Percentiles rank a stretch among this genome's conserved stretches.
Evolutionary conservation across 257 asterid species (phyloP).

Genomic region (Fraxinus anomala): DNA sequence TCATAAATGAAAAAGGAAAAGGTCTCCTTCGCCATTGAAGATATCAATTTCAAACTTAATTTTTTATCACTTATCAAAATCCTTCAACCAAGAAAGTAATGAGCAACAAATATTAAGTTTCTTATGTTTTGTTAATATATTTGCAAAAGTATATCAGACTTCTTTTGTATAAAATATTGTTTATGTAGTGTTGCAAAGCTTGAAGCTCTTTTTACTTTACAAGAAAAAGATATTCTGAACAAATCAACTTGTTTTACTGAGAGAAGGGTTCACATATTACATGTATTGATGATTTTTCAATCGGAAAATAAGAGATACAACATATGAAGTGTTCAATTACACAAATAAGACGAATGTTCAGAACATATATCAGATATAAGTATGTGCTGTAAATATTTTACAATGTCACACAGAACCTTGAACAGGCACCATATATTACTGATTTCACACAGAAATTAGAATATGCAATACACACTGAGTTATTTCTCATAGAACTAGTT

Average conservation of each 20-base stretch:
- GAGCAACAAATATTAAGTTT: not conserved
- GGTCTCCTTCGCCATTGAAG: not conserved
- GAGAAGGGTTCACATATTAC: not conserved
- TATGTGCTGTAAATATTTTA: not conserved
- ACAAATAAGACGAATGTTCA: not conserved
- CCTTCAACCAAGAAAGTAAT: not conserved
- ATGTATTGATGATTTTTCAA: too few relatives aligned
- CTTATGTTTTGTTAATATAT: too few relatives aligned
- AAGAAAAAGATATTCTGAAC: too few relatives aligned
- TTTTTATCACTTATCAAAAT: not conserved
- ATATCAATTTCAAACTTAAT: not conserved
- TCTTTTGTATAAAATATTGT: too few relatives aligned
- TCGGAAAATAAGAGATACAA: not conserved
- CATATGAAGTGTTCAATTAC: not conserved
- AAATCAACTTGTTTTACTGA: too few relatives aligned
- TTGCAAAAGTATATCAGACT: too few relatives aligned
- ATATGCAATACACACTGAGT: not conserved
- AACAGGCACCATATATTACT: not conserved
- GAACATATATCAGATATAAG: not conserved
- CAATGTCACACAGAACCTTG: not conserved
- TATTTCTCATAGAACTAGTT: not conserved
- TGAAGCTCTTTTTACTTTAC: too few relatives aligned
- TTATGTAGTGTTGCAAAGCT: too few relatives aligned
- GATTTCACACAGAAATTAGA: not conserved
- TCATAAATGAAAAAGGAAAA: not conserved